Evolutionary conservation across 2,329 filamentous ascomycete genomes (phyloP), one percentile per base, ranked within the genome.

Genomic region (Fusarium dimerum): DNA sequence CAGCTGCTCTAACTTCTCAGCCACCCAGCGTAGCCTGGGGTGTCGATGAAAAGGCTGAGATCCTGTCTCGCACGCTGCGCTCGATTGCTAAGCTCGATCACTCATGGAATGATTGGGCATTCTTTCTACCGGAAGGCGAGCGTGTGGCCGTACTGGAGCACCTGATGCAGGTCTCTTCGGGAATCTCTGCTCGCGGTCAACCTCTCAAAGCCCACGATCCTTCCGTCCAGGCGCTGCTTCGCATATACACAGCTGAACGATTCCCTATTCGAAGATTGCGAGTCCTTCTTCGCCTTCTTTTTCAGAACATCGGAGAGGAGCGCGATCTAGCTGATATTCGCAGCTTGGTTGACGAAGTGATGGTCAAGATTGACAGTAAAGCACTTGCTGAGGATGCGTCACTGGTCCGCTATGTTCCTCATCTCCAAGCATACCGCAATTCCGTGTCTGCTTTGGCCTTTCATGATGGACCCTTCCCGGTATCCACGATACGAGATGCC

Each of bases 101-200:
- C 47, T 79, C 76, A n/a, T 79, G 73, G 64, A 75, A 80, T 41
- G 81, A 86, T 47, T 82, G 82, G 78, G 79, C 78, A 2, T 77
- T 77, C 50, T 73, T 80, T 41, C 66, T 86, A 7, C 69, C 76
- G 1, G 81, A 78, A 42, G 57, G 67, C 6, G 81, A 82, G 67
- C 81, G 79, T 53, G 78, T 77, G 9, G 81, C 83, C 3, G 79
- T 83, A 2, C 71, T 88, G 16, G 84, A 88, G 57, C 80, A 87
- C 61, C 74, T 85, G 30, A 68, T 88, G 41, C 75, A 82, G 45
- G 75, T 81, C 40, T 75, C 78, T 43, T 66, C 75, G 17, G 68
- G 73, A 5, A 65, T 69, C 12, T 63, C 71, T 8, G 62, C 66
- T 3, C 68, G 67, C 7, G 67, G 65, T 6, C 64, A 68, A 29